These are phyloP conservation scores for Cladobotryum mycophilum DNA, from an alignment of 2,329 filamentous ascomycete genomes.

Conservation along the genomic window DNA sequence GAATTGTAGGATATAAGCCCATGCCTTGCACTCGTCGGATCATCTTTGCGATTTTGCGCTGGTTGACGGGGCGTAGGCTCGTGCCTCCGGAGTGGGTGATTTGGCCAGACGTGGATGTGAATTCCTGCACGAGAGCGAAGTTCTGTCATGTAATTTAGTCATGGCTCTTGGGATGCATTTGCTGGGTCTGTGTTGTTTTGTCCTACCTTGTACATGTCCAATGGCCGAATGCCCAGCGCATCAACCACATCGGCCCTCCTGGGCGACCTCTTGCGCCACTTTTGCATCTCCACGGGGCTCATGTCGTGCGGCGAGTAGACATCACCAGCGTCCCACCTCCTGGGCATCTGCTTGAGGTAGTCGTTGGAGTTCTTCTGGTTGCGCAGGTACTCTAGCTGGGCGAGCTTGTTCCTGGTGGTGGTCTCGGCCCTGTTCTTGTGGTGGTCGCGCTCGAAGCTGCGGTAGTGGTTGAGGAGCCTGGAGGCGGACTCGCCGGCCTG, in stretches of 20 bases:
- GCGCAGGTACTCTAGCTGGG: slow-evolving; percentile 32
- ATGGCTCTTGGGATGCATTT: too few species aligned
- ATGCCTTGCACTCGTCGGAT: slow-evolving; percentile 82
- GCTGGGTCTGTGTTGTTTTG: too few species aligned
- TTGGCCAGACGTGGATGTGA: slow-evolving; percentile 74
- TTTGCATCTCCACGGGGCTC: slow-evolving; percentile 67
- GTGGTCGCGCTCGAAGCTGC: slow-evolving; percentile 11
- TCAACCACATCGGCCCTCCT: slow-evolving; percentile 70
- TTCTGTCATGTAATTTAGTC: slow-evolving; percentile 53
- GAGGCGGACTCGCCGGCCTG: slow-evolving; percentile 23
- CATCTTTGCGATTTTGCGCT: slow-evolving; percentile 88
- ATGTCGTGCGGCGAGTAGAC: slow-evolving; percentile 89
- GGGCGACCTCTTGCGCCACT: slow-evolving; percentile 61
- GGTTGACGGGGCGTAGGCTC: slow-evolving; percentile 79
- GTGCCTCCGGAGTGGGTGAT: slow-evolving; percentile 74
- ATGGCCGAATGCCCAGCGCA: slow-evolving; percentile 68
- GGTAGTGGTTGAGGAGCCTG: slow-evolving; percentile 24
- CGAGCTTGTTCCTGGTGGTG: slow-evolving; percentile 23
- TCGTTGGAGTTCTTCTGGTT: slow-evolving; percentile 40
- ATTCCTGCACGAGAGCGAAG: slow-evolving; percentile 85
- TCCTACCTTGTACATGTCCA: slow-evolving; percentile 78
- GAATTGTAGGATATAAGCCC: slow-evolving; percentile 85
- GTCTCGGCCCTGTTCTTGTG: slow-evolving; percentile 18
- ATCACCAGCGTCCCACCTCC: slow-evolving; percentile 71
- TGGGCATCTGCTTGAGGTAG: slow-evolving; percentile 57